Conservation (phyloP, 73 alveolate species). For the Stentor roeselii region DNA sequence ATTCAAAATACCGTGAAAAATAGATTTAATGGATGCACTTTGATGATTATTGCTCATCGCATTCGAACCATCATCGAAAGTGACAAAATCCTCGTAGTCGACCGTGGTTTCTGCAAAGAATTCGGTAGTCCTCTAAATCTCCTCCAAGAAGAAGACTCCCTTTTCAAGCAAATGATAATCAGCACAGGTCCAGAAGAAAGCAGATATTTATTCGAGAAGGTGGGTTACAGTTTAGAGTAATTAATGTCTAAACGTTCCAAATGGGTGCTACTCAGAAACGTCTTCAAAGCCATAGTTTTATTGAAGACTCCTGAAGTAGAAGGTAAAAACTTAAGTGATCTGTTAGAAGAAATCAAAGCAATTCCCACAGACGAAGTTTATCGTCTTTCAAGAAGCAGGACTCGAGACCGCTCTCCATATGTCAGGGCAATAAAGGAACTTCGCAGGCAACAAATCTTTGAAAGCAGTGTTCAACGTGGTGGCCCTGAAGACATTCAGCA, state of each 20-base stretch:
- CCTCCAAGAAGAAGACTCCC: too few relatives aligned
- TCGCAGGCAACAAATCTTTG: constrained; percentile 26
- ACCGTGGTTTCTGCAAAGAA: too few relatives aligned
- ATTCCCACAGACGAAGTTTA: constrained; percentile 19
- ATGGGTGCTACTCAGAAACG: constrained; percentile 9
- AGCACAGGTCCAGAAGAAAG: too few relatives aligned
- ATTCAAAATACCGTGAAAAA: constrained; percentile 43
- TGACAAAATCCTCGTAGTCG: too few relatives aligned
- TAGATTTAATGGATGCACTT: constrained; percentile 36
- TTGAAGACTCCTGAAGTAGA: neutral
- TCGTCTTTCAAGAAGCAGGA: neutral
- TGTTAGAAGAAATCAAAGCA: neutral
- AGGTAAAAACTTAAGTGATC: neutral
- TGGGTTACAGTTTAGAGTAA: too few relatives aligned
- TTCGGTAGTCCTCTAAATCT: too few relatives aligned
- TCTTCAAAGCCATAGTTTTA: neutral
- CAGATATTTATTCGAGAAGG: too few relatives aligned
- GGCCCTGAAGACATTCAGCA: constrained; percentile 7
- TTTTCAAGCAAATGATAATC: too few relatives aligned
- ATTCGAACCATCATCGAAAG: too few relatives aligned
- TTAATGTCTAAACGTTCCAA: neutral
- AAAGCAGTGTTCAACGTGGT: constrained; percentile 23
- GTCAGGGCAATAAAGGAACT: constrained; percentile 16
- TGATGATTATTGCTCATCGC: too few relatives aligned
- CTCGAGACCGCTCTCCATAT: neutral